Conservation (phyloP, 176 grass and related monocot species). For the Alloteropsis semialata region DNA sequence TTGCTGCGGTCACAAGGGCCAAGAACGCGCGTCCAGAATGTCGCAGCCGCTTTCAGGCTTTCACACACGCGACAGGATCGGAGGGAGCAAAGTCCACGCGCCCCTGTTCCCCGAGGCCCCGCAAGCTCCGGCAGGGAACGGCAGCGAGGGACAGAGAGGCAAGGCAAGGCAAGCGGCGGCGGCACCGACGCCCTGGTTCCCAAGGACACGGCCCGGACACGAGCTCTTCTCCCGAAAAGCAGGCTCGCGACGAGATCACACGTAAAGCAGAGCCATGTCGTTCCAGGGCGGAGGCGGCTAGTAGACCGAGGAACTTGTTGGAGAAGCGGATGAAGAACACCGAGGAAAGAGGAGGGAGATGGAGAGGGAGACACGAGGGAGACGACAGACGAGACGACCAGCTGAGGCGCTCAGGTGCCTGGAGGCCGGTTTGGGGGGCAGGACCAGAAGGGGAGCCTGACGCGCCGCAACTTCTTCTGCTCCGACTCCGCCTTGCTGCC, state of each 20-base stretch:
- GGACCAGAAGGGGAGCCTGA: conserved; percentile 67
- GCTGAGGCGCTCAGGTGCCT: conserved; percentile 67
- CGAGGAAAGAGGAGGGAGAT: background rate
- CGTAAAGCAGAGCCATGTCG: conserved; percentile 36
- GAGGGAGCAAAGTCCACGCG: background rate
- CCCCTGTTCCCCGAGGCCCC: background rate
- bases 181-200: conserved; percentile 32
- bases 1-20: conserved; percentile 22
- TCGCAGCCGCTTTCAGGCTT: background rate
- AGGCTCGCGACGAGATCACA: conserved; percentile 34
- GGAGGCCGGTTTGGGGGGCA: conserved; percentile 83
- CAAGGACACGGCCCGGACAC: conserved; percentile 13
- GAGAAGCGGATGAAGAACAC: conserved; percentile 22
- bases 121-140: background rate
- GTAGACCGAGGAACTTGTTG: background rate
- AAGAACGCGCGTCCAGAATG: conserved; percentile 31
- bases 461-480: conserved; percentile 59
- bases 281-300: background rate
- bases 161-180: background rate
- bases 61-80: background rate
- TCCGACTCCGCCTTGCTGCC: conserved; percentile 35
- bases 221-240: background rate
- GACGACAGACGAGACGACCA: no score
- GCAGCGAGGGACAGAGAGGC: conserved; percentile 4
- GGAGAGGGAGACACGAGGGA: background rate